Base-by-base conservation (phyloP, 164 flowering plant species). In the Stephania japonica region DNA sequence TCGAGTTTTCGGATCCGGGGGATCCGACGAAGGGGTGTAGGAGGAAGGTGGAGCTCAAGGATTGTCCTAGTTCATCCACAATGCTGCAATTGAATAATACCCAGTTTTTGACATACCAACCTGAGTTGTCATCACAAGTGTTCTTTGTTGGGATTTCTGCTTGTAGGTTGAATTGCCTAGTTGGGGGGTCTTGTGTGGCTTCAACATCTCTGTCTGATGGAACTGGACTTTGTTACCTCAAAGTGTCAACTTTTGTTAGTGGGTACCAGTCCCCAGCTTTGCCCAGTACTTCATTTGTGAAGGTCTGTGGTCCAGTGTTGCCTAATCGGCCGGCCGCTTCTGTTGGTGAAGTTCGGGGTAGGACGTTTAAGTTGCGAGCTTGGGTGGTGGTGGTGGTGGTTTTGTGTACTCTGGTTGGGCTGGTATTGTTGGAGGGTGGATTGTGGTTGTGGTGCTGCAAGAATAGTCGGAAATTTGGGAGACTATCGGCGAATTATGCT, bases 171-270 rank as follows among this genome's bases (percentile, higher is more conserved):
- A 90, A 86, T 79, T 94, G 97, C 79, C 88, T 90, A 6, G 69
- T 42, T 0, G 81, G 85, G 56, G 18, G 42, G 11, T 47, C 89
- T 23, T 94, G 98, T 73, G 49, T 72, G 67, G 94, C 91, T 7
- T 89, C 98, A 0, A 89, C 94, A 23, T 76, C 91, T 0, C 65
- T 86, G 67, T 77, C 89, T 0, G 96, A 92, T 81, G 98, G 98
- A 5, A 77, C 91, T 0, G 97, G 96, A 27, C 11, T 69, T 23
- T 94, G 97, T 80, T 87, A 81, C 82, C 21, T 77, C 67, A 94
- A 89, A 75, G 47, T 77, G 0, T 72, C 84, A 0, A 75, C 24
- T 73, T 89, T 86, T 71, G 71, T 89, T 5, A 89, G 96, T 49
- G 98, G 88, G 19, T 90, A 88, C 68, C 86, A 84, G 42, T 86